Evolutionary conservation across 1,139 yeast genomes (phyloP).

Genomic region (Sugiyamaella paludigena): DNA sequence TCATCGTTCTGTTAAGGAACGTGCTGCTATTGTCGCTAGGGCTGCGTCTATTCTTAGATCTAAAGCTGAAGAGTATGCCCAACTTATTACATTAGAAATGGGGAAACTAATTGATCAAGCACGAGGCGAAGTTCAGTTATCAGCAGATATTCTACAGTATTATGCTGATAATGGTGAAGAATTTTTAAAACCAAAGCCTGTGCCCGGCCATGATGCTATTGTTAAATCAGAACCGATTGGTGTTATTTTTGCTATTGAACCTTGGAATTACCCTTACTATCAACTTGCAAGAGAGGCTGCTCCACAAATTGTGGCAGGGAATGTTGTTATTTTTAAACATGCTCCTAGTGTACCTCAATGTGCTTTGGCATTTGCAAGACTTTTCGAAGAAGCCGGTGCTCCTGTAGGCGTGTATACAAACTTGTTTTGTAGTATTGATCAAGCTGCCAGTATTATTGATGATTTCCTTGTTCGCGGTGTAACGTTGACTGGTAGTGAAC

Average conservation of each 20-base stretch:
- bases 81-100: conserved; percentile 57
- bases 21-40: conserved; percentile 44
- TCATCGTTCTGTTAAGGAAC: conserved; percentile 45
- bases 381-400: conserved; percentile 67
- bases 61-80: conserved; percentile 48
- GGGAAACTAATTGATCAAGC: conserved; percentile 48
- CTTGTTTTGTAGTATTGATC: conserved; percentile 68
- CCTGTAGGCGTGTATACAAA: conserved; percentile 80
- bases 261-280: conserved; percentile 77
- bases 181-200: conserved; percentile 58
- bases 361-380: conserved; percentile 61
- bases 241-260: conserved; percentile 84
- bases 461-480: conserved; percentile 73
- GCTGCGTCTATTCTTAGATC: conserved; percentile 53
- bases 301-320: conserved; percentile 80
- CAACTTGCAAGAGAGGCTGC: conserved; percentile 66
- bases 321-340: conserved; percentile 69
- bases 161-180: conserved; percentile 87
- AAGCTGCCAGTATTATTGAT: conserved; percentile 66
- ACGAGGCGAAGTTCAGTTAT: conserved; percentile 56
- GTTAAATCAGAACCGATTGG: conserved; percentile 73
- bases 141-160: conserved; percentile 49
- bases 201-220: conserved; percentile 57
- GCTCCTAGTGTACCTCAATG: conserved; percentile 80
- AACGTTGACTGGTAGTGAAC: conserved; percentile 83